Percentiles rank a stretch among this genome's conserved stretches.
Conservation (phyloP, 23 red algal genomes). For the Gracilaria domingensis region DNA sequence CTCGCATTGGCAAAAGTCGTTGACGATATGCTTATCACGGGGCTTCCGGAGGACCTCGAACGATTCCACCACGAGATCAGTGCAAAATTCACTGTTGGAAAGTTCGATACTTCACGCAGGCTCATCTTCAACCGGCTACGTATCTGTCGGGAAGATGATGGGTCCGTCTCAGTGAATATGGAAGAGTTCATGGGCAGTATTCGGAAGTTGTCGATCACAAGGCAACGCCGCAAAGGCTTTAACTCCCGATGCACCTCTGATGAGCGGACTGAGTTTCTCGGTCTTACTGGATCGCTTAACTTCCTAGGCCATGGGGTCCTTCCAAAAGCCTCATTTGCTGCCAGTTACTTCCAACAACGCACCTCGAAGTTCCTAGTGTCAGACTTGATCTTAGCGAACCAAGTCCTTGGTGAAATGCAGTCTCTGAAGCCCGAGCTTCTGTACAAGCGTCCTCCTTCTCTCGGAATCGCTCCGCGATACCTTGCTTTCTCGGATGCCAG, state of each 20-base stretch:
- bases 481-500: no score
- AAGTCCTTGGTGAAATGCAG: neutral
- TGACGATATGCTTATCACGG: neutral
- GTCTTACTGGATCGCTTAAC: neutral
- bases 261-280: neutral
- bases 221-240: neutral
- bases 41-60: neutral
- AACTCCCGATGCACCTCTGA: neutral
- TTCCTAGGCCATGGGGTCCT: slow-evolving; percentile 11
- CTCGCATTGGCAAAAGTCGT: no score
- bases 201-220: neutral
- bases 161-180: neutral
- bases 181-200: neutral
- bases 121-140: neutral
- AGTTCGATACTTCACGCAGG: neutral
- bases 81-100: neutral
- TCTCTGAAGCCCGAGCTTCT: neutral
- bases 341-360: neutral
- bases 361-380: neutral
- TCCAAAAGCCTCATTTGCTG: slow-evolving; percentile 13
- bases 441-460: neutral
- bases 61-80: neutral
- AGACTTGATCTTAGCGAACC: neutral
- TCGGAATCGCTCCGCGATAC: no score
- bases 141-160: neutral